A percentile compares a stretch with the other conserved stretches of the same genome.
Evolutionary conservation across 2,329 filamentous ascomycete species (phyloP).

Genomic region (Capronia epimyces): DNA sequence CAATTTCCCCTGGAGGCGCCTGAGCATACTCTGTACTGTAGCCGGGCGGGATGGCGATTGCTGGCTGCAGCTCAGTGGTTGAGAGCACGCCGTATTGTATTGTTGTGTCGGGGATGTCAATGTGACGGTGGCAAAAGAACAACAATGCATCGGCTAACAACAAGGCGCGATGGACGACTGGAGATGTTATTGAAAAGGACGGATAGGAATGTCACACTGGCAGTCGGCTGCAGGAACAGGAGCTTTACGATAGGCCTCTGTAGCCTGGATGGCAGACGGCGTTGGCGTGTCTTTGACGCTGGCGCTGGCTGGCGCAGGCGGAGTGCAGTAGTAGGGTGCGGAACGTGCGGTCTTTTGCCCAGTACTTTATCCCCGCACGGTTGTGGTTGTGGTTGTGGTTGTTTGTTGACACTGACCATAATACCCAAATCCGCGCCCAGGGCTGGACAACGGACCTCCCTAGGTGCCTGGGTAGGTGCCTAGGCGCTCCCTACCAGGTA

Average conservation of each 20-base stretch:
- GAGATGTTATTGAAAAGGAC: neutral
- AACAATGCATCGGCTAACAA: neutral
- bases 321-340: no score
- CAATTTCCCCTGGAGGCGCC: conserved; percentile 12
- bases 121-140: conserved; percentile 1
- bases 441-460: no score
- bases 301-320: no score
- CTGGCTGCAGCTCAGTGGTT: neutral
- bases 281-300: no score
- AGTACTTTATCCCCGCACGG: no score
- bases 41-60: neutral
- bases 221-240: conserved; percentile 8
- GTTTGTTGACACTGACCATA: neutral
- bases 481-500: no score
- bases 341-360: no score
- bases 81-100: no score
- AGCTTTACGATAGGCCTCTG: neutral
- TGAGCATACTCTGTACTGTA: no score
- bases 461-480: no score
- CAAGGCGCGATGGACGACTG: neutral
- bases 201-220: neutral
- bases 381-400: neutral
- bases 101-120: neutral
- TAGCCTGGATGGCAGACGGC: neutral
- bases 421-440: neutral